Conservation (phyloP, 2,329 filamentous ascomycete genomes). For the Talaromyces sp. region DNA sequence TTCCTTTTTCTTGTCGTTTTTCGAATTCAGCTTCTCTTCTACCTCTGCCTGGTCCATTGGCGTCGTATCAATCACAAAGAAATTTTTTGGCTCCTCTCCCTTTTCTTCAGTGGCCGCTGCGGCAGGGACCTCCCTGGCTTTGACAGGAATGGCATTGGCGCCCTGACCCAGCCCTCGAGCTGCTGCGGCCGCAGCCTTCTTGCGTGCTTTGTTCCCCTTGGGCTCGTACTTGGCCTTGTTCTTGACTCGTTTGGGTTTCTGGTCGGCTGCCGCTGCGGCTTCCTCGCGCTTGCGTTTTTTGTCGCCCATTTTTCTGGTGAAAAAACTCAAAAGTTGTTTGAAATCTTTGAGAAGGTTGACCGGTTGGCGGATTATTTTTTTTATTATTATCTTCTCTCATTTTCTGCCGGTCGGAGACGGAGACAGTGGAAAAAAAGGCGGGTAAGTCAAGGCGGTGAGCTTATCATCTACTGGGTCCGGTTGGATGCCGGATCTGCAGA, state of each 20-base stretch:
- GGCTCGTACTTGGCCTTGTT: slow-evolving; percentile 17
- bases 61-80: slow-evolving; percentile 10
- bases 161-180: slow-evolving; percentile 1
- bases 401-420: neutral
- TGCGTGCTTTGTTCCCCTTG: slow-evolving; percentile 20
- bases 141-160: slow-evolving; percentile 10
- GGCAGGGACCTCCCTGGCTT: neutral
- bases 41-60: slow-evolving; percentile 8
- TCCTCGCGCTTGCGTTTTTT: slow-evolving; percentile 36
- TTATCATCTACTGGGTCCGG: neutral
- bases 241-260: slow-evolving; percentile 20
- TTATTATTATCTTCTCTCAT: neutral
- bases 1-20: slow-evolving; percentile 8
- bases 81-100: neutral
- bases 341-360: neutral
- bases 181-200: slow-evolving; percentile 13
- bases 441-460: neutral
- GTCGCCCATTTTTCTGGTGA: slow-evolving; percentile 24
- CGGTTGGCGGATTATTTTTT: neutral
- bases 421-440: neutral
- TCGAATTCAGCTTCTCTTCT: slow-evolving; percentile 9
- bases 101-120: neutral
- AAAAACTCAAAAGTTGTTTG: neutral
- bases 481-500: neutral
- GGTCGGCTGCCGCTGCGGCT: slow-evolving; percentile 21